Percentiles rank a stretch among this genome's conserved stretches.
Evolutionary conservation across 176 grass and related monocot species (phyloP).

Genomic region (Dactylis glomerata): DNA sequence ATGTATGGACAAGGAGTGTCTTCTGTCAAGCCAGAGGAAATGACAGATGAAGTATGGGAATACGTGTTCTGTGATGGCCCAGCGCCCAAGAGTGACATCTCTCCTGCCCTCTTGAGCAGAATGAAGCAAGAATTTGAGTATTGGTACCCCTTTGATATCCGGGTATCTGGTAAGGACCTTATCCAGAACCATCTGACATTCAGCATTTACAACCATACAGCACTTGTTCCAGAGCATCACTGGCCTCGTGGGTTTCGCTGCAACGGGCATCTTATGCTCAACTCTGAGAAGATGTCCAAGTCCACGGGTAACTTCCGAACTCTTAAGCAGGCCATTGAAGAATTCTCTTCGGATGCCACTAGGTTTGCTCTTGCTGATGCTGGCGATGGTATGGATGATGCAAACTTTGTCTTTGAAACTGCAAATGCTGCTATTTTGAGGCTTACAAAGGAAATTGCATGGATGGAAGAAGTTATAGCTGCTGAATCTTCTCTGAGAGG

Average conservation of each 20-base stretch:
- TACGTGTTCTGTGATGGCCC: conserved; percentile 60
- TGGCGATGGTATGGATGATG: conserved; percentile 87
- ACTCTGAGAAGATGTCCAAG: conserved; percentile 89
- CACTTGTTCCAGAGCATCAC: conserved; percentile 60
- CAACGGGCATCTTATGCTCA: conserved; percentile 89
- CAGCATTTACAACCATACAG: conserved; percentile 75
- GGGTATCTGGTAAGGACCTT: conserved; percentile 81
- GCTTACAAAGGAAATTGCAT: conserved; percentile 76
- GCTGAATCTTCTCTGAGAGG: conserved; percentile 54
- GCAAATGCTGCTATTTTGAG: conserved; percentile 77
- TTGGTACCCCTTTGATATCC: conserved; percentile 85
- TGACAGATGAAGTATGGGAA: conserved; percentile 84
- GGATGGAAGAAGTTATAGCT: conserved; percentile 79
- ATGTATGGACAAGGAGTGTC: conserved; percentile 60
- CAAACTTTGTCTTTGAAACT: conserved; percentile 88
- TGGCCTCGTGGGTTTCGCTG: conserved; percentile 81
- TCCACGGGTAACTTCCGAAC: conserved; percentile 84
- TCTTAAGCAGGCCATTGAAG: conserved; percentile 56
- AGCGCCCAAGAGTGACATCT: conserved; percentile 47
- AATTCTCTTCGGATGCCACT: conserved; percentile 75
- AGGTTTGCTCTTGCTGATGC: conserved; percentile 85
- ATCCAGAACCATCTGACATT: conserved; percentile 84
- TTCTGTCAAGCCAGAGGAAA: conserved; percentile 48
- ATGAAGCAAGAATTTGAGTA: conserved; percentile 88
- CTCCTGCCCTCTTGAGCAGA: conserved; percentile 44